Percentiles rank a stretch among this genome's conserved stretches.
Evolutionary conservation across 495 filamentous ascomycete genomes (phyloP).

Genomic region (Annulohypoxylon moriforme): DNA sequence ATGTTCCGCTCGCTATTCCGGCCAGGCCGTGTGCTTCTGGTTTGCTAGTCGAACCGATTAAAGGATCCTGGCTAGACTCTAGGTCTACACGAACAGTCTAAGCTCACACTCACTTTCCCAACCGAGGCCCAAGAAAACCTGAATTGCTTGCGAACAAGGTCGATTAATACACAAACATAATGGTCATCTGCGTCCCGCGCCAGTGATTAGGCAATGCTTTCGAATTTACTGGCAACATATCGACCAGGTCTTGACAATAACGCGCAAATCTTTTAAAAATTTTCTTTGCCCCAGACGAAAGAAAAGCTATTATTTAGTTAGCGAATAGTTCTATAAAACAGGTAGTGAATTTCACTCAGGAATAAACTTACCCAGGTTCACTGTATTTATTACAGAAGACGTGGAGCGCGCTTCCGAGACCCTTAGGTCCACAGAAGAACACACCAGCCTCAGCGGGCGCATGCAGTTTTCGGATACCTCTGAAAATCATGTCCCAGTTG

Average conservation of each 20-base stretch:
- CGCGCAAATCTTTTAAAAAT: slow-evolving; percentile 64
- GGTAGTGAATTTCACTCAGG: background rate
- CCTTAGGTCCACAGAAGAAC: slow-evolving; percentile 83
- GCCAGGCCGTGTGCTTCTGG: slow-evolving; percentile 34
- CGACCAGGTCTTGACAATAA: slow-evolving; percentile 29
- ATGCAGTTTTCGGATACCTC: slow-evolving; percentile 78
- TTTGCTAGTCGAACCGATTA: slow-evolving; percentile 33
- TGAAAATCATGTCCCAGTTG: slow-evolving; percentile 84
- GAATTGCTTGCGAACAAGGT: slow-evolving; percentile 30
- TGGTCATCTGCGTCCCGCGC: slow-evolving; percentile 44
- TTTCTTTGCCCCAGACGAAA: slow-evolving; percentile 81
- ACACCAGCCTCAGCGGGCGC: slow-evolving; percentile 77
- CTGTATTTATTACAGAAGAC: slow-evolving; percentile 83
- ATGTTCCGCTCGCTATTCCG: background rate
- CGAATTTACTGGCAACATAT: slow-evolving; percentile 19
- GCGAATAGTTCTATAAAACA: background rate
- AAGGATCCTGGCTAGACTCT: slow-evolving; percentile 11
- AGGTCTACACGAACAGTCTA: slow-evolving; percentile 29
- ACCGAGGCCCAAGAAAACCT: slow-evolving; percentile 29
- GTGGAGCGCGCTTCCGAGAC: slow-evolving; percentile 73
- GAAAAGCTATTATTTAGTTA: slow-evolving; percentile 56
- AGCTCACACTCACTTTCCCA: slow-evolving; percentile 9
- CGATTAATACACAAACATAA: slow-evolving; percentile 39
- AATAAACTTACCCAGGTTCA: slow-evolving; percentile 69
- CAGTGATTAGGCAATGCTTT: slow-evolving; percentile 38